Percentiles rank a stretch among this genome's conserved stretches.
Conservation (phyloP, 106 monocot species). For the Narthecium ossifragum region DNA sequence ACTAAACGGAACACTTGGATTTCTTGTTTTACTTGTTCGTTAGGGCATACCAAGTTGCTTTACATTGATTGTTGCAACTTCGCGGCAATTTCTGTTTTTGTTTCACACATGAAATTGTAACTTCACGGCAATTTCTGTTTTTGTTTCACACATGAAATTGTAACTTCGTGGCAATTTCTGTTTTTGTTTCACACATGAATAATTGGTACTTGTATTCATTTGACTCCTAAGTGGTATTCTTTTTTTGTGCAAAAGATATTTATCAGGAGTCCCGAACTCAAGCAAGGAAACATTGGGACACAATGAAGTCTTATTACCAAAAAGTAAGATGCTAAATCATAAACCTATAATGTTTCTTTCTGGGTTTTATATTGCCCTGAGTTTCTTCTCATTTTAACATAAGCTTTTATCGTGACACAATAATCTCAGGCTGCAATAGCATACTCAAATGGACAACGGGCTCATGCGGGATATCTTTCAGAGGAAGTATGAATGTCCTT, state of each 20-base stretch:
- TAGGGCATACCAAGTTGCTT: too few relatives aligned
- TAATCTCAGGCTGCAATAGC: slow-evolving; percentile 62
- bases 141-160: background rate
- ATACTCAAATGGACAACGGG: slow-evolving; percentile 66
- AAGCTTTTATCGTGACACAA: background rate
- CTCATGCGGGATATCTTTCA: slow-evolving; percentile 73
- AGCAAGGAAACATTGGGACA: slow-evolving; percentile 60
- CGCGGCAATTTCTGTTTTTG: background rate
- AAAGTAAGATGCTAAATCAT: slow-evolving; percentile 39
- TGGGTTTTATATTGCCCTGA: background rate
- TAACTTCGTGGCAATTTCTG: background rate
- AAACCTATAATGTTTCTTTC: background rate
- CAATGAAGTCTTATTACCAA: slow-evolving; percentile 67
- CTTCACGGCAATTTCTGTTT: background rate
- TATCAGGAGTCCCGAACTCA: slow-evolving; percentile 44
- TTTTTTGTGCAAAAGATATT: slow-evolving; percentile 29
- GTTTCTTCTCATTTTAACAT: background rate
- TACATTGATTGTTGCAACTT: too few relatives aligned
- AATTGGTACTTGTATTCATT: background rate
- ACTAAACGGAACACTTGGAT: too few relatives aligned
- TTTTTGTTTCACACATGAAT: background rate
- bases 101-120: too few relatives aligned
- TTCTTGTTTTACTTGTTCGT: too few relatives aligned
- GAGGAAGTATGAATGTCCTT: slow-evolving; percentile 44
- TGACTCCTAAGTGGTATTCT: background rate